Evolutionary conservation across 208 protist genomes (phyloP).

Genomic region (Vickermania spadyakhi): DNA sequence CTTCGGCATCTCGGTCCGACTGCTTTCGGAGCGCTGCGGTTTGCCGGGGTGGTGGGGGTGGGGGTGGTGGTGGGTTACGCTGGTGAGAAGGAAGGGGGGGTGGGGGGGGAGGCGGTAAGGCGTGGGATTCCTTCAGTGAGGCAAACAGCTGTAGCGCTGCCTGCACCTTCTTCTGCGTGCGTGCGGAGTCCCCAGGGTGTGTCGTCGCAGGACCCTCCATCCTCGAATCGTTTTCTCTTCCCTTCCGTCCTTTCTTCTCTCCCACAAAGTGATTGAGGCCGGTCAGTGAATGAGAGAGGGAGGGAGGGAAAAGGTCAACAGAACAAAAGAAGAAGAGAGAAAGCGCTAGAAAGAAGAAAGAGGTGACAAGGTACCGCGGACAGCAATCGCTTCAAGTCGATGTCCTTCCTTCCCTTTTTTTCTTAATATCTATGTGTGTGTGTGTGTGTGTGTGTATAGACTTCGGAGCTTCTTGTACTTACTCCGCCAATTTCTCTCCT

Average conservation of each 20-base stretch:
- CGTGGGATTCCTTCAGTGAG: constrained; percentile 4
- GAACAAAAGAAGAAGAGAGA: constrained; percentile 6
- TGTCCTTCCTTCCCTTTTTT: no score
- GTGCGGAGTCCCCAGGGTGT: background rate
- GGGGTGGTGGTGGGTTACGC: no score
- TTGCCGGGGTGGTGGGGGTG: background rate
- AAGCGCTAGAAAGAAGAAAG: background rate
- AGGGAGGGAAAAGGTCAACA: background rate
- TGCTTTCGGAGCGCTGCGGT: background rate
- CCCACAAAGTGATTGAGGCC: background rate
- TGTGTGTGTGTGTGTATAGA: no score
- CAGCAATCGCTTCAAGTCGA: no score
- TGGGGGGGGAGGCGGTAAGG: background rate
- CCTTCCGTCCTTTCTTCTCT: background rate
- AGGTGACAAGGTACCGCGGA: background rate
- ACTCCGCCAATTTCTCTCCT: no score
- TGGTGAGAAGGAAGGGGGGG: no score
- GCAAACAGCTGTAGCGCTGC: constrained; percentile 20
- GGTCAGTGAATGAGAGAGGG: background rate
- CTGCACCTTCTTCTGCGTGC: constrained; percentile 6
- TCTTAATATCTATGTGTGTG: no score
- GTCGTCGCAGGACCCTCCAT: background rate
- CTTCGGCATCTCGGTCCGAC: background rate
- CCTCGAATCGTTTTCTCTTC: background rate
- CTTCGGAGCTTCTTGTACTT: no score